These are phyloP conservation scores for Salmacisia buchloeana DNA, from an alignment of 1,284 basidiomycete genomes.

Conservation along the genomic window DNA sequence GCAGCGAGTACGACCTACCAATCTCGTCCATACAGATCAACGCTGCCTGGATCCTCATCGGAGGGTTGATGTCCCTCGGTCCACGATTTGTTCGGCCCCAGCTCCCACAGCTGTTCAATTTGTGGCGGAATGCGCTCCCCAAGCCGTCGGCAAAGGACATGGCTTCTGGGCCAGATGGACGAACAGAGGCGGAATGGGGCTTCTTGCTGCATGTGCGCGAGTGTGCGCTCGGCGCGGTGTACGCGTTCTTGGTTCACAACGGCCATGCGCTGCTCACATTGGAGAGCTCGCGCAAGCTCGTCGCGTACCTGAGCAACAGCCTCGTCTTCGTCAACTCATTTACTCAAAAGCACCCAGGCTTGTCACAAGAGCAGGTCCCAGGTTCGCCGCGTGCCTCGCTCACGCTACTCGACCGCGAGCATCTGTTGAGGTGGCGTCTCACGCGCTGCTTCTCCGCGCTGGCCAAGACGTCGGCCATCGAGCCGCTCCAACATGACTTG, in stretches of 20 bases:
- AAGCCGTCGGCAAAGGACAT: slow-evolving; percentile 81
- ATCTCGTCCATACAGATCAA: slow-evolving; percentile 80
- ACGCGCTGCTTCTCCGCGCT: slow-evolving; percentile 83
- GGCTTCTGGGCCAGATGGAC: slow-evolving; percentile 60
- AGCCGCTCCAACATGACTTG: slow-evolving; percentile 69
- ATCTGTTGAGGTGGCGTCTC: slow-evolving; percentile 73
- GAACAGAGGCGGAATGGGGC: slow-evolving; percentile 67
- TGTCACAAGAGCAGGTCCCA: background rate
- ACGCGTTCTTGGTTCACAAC: slow-evolving; percentile 73
- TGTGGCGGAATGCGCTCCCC: slow-evolving; percentile 94
- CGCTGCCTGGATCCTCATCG: slow-evolving; percentile 88
- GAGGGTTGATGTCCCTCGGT: slow-evolving; percentile 83
- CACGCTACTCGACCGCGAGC: slow-evolving; percentile 71
- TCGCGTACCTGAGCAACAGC: slow-evolving; percentile 79
- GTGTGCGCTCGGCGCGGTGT: slow-evolving; percentile 78
- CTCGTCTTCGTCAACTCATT: slow-evolving; percentile 67
- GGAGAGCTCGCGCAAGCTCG: slow-evolving; percentile 80
- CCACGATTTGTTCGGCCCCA: slow-evolving; percentile 88
- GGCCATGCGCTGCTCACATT: slow-evolving; percentile 70
- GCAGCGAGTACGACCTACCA: slow-evolving; percentile 80
- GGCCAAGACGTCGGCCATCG: slow-evolving; percentile 71
- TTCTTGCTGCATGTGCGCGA: slow-evolving; percentile 89
- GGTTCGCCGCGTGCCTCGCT: slow-evolving; percentile 51
- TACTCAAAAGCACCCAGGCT: slow-evolving; percentile 25
- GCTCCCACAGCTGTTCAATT: slow-evolving; percentile 80